Percentiles rank a stretch among this genome's conserved stretches.
Evolutionary conservation across 352 stramenopile genomes (phyloP).

Genomic region (Lagenidium sp.): DNA sequence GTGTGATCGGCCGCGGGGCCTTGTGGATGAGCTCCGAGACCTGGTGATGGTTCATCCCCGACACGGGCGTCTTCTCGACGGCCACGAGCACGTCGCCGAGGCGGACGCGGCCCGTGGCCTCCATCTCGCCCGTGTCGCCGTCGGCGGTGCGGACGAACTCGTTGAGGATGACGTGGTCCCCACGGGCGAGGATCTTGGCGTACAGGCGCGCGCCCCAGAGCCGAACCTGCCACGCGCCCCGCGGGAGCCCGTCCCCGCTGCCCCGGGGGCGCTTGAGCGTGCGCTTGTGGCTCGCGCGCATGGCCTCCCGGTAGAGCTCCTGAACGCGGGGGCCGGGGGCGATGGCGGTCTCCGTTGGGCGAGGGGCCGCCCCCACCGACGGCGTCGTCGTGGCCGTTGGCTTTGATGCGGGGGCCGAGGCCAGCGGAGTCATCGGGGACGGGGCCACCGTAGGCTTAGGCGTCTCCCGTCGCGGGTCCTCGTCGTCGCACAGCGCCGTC

Average conservation of each 20-base stretch:
- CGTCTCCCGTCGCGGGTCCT: conserved; percentile 3
- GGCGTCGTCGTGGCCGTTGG: neutral
- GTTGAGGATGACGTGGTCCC: conserved; percentile 37
- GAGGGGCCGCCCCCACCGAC: too few species aligned
- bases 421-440: neutral
- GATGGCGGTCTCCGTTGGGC: too few species aligned
- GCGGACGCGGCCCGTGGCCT: conserved; percentile 36
- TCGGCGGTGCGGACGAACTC: conserved; percentile 40
- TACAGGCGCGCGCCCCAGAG: conserved; percentile 60
- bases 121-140: conserved; percentile 44
- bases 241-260: neutral
- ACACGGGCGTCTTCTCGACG: conserved; percentile 22
- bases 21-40: conserved; percentile 44
- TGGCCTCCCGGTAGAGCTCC: conserved; percentile 5
- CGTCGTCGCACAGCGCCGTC: neutral
- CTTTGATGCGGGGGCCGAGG: neutral
- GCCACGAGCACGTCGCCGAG: conserved; percentile 46
- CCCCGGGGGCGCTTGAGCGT: conserved; percentile 12
- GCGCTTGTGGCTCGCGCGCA: conserved; percentile 6
- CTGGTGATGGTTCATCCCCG: conserved; percentile 25
- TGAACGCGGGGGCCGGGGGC: too few species aligned
- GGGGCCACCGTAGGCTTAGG: too few species aligned
- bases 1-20: conserved; percentile 25
- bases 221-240: conserved; percentile 17
- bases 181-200: conserved; percentile 49